phyloP scores from a whole-genome alignment of 495 filamentous ascomycete genomes.

The Lasiosphaeris hirsuta region DNA sequence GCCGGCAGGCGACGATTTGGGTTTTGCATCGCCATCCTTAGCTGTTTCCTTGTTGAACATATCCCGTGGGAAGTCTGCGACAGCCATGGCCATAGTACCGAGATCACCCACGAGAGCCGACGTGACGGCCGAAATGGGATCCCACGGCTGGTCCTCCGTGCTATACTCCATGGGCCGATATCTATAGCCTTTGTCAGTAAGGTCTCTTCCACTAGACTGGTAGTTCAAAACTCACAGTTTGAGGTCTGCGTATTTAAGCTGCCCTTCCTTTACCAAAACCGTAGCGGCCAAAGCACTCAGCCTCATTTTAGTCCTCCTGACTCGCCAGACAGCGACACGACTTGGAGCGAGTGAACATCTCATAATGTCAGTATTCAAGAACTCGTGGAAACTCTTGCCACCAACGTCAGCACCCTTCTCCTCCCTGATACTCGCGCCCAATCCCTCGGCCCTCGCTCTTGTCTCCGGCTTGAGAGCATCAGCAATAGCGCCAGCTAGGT shows the following conservation, averaged over 20 bases:
- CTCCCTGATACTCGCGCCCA: constrained; percentile 58
- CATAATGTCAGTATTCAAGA: constrained; percentile 57
- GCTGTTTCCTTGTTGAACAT: constrained; percentile 53
- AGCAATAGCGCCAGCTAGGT: constrained; percentile 59
- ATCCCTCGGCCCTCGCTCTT: constrained; percentile 50
- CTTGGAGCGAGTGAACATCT: constrained; percentile 63
- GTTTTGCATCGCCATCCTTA: constrained; percentile 8
- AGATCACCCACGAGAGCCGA: constrained; percentile 73
- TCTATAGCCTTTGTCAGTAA: constrained; percentile 36
- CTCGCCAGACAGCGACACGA: constrained; percentile 66
- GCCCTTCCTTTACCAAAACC: constrained; percentile 58
- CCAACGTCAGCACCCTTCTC: constrained; percentile 64
- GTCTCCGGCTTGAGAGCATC: constrained; percentile 57
- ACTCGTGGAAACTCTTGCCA: constrained; percentile 66
- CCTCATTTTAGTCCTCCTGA: constrained; percentile 58
- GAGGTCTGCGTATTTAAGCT: constrained; percentile 59
- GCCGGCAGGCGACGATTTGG: constrained; percentile 4
- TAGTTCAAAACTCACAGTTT: constrained; percentile 55
- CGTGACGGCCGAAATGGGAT: constrained; percentile 69
- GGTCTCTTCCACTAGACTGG: not conserved
- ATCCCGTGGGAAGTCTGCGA: constrained; percentile 76
- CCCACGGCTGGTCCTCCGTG: constrained; percentile 66
- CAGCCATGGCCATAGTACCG: constrained; percentile 70
- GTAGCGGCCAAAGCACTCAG: constrained; percentile 69
- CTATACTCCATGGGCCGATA: constrained; percentile 67